Percentiles rank a stretch among this genome's conserved stretches.
Conservation (phyloP, 106 monocot genomes). For the Amphibolis antarctica region DNA sequence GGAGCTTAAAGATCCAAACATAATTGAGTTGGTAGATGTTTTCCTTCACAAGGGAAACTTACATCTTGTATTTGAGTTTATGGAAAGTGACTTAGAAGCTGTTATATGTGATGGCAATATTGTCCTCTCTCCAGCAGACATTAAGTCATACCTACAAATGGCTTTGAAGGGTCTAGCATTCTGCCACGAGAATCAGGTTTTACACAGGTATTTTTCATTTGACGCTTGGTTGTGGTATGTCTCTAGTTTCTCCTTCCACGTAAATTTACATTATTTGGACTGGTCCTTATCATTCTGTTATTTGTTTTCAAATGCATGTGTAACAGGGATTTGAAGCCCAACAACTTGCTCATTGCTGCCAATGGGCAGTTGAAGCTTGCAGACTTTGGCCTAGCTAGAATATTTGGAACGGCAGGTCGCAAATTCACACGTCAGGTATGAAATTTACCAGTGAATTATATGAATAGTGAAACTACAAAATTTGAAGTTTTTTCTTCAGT, state of each 20-base stretch:
- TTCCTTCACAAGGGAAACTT: constrained; percentile 92
- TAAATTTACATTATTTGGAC: background rate
- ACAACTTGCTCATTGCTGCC: constrained; percentile 84
- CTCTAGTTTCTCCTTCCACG: background rate
- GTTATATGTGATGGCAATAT: constrained; percentile 93
- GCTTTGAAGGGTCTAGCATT: constrained; percentile 74
- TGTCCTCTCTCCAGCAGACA: constrained; percentile 85
- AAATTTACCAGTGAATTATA: too few relatives aligned
- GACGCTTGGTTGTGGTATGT: background rate
- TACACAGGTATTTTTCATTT: constrained; percentile 56
- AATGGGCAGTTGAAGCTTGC: constrained; percentile 96
- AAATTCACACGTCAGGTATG: constrained; percentile 87
- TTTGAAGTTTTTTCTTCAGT: too few relatives aligned
- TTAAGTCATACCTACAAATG: constrained; percentile 93
- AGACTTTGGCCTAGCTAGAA: constrained; percentile 93
- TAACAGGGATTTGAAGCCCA: constrained; percentile 95
- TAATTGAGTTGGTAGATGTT: constrained; percentile 85
- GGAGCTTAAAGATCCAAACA: constrained; percentile 88
- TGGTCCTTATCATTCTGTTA: background rate
- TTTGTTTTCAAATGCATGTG: background rate
- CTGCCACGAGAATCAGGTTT: constrained; percentile 88
- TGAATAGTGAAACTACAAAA: too few relatives aligned
- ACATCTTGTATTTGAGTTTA: constrained; percentile 98
- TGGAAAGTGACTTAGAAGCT: constrained; percentile 95
- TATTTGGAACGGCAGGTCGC: constrained; percentile 86